A percentile compares a stretch with the other conserved stretches of the same genome.
These are phyloP conservation scores for Apocynum venetum DNA, from an alignment of 257 asterid species.

Conservation along the genomic window DNA sequence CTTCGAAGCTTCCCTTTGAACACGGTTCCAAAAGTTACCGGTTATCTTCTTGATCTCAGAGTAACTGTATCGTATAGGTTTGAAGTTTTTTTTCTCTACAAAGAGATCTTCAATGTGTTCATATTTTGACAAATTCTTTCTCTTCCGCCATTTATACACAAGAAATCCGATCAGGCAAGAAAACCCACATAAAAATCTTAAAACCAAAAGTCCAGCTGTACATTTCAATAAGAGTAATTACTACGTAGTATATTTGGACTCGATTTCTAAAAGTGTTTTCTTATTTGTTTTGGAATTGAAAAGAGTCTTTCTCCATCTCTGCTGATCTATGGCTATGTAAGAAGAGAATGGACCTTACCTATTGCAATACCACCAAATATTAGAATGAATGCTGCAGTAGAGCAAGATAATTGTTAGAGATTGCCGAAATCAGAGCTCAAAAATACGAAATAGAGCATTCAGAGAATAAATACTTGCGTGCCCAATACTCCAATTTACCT, in stretches of 20 bases:
- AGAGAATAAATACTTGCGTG: neutral
- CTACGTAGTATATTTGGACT: neutral
- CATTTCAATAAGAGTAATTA: neutral
- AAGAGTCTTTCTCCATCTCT: neutral
- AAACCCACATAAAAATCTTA: constrained; percentile 35
- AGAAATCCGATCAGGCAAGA: constrained; percentile 27
- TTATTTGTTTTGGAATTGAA: too few species aligned
- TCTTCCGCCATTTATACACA: constrained; percentile 25
- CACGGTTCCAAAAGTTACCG: constrained; percentile 38
- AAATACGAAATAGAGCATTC: neutral
- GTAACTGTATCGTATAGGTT: constrained; percentile 41
- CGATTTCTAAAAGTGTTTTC: too few species aligned
- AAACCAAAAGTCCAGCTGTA: constrained; percentile 31
- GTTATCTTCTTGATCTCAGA: constrained; percentile 47
- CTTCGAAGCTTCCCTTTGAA: constrained; percentile 47
- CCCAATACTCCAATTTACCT: neutral
- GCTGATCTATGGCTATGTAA: neutral
- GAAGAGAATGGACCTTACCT: constrained; percentile 1
- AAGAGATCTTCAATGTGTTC: constrained; percentile 38
- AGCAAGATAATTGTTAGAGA: neutral
- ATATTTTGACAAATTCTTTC: constrained; percentile 23
- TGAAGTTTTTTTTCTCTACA: constrained; percentile 23
- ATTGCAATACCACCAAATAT: neutral
- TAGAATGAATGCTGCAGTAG: neutral
- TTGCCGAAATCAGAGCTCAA: neutral